A percentile compares a stretch with the other conserved stretches of the same genome.
phyloP scores from a whole-genome alignment of 495 filamentous ascomycete species.

The Penicillium goetzii region DNA sequence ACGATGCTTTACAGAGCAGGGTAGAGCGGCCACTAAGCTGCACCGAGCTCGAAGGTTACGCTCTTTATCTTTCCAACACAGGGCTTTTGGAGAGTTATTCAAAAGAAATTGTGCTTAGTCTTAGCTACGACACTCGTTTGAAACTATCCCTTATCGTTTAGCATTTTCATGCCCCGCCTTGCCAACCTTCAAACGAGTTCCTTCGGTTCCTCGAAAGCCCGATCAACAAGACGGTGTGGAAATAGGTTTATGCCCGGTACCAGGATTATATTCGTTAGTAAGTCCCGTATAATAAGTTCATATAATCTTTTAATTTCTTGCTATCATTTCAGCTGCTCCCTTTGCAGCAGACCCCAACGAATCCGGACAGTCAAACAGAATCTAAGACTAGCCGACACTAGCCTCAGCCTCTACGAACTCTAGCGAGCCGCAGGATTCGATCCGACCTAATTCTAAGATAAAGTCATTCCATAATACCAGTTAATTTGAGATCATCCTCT shows the following conservation, averaged over 20 bases:
- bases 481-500: background rate
- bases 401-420: background rate
- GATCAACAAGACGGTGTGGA: background rate
- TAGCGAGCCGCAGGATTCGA: background rate
- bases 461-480: background rate
- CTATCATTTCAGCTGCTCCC: background rate
- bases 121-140: too few species aligned
- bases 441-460: background rate
- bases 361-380: background rate
- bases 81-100: background rate
- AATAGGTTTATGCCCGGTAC: background rate
- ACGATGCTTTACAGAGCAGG: background rate
- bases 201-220: background rate
- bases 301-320: background rate
- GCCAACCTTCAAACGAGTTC: background rate
- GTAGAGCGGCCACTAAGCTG: background rate
- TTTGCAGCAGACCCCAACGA: too few species aligned
- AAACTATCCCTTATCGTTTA: too few species aligned
- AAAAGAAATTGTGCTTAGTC: background rate
- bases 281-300: background rate
- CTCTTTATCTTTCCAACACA: slow-evolving; percentile 1
- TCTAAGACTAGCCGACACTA: background rate
- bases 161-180: background rate
- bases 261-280: background rate
- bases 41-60: background rate